Evolutionary conservation across 1,139 yeast species (phyloP), one percentile per base, ranked within the genome.

Genomic region (Candida tunisiensis): DNA sequence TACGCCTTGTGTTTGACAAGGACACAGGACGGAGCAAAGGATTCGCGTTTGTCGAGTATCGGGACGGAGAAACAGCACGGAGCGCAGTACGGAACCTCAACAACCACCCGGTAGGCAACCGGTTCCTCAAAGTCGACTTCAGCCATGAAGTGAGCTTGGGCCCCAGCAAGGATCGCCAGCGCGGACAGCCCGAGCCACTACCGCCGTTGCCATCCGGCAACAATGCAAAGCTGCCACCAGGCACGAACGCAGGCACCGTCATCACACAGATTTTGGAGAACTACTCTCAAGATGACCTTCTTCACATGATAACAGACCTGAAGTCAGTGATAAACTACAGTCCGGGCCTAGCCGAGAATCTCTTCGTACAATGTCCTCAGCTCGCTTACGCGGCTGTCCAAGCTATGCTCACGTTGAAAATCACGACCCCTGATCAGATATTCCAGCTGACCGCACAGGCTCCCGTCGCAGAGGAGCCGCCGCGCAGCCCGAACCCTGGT

Each of bases 11-110:
- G 45, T 80, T 85, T 47, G 96, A 85, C 49, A 75, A 79, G 24
- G 72, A 73, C 32, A 82, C 93, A 0, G 96, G 96, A 3, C 77
- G 74, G 45, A 79, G 93, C 11, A 82, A 77, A 49, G 96, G 96
- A 1, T 80, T 70, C 49, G 95, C 93, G 3, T 79, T 77, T 41
- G 74, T 85, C 13, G 85, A 78, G 39, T 85, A 78, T 45, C 67
- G 64, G 28, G 85, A 53, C 31, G 38, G 44, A 5, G 93, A 79
- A 40, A 78, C 94, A 0, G 94, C 95, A 1, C 73, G 80, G 2
- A 74, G 91, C 10, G 96, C 96, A 0, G 93, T 83, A 12, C 60
- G 96, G 33, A 88, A 85, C 52, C 57, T 85, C 39, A 79, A 80
- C 49, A 78, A 80, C 38, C 74, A 75, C 53, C 63, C 68, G 17